Percentiles rank a stretch among this genome's conserved stretches.
phyloP scores from a whole-genome alignment of 225 moss, liverwort and hornwort species.

The Physcomitrium patens region DNA sequence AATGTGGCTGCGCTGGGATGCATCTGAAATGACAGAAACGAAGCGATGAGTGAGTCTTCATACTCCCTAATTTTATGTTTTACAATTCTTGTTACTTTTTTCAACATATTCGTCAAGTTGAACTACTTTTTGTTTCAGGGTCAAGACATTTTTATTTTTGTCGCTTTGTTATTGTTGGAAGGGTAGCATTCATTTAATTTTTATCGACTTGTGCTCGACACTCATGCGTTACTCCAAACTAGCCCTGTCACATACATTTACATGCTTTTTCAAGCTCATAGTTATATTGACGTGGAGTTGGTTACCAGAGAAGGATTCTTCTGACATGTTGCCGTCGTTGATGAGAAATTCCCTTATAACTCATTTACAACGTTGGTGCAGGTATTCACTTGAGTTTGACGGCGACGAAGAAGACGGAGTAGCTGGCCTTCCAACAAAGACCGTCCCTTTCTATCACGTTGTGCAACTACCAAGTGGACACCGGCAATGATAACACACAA shows the following conservation, averaged over 20 bases:
- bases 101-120: background rate
- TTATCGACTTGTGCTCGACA: no score
- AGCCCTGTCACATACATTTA: background rate
- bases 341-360: background rate
- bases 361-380: background rate
- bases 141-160: background rate
- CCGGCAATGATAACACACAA: slow-evolving; percentile 56
- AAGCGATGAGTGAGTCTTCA: slow-evolving; percentile 49
- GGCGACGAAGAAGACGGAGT: slow-evolving; percentile 93
- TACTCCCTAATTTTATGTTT: background rate
- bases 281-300: background rate
- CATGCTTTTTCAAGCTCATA: background rate
- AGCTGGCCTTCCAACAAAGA: slow-evolving; percentile 70
- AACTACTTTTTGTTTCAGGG: background rate
- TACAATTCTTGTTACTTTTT: background rate
- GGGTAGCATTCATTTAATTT: no score
- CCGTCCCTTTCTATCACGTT: slow-evolving; percentile 67
- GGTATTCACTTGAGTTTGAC: slow-evolving; percentile 68
- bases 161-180: background rate
- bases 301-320: background rate
- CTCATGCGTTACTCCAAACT: background rate
- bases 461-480: slow-evolving; percentile 86
- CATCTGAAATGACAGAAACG: slow-evolving; percentile 44
- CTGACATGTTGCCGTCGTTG: background rate
- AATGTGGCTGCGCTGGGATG: slow-evolving; percentile 9